Evolutionary conservation across 441 rosid genomes (phyloP).

Genomic region (Gossypium aridum): DNA sequence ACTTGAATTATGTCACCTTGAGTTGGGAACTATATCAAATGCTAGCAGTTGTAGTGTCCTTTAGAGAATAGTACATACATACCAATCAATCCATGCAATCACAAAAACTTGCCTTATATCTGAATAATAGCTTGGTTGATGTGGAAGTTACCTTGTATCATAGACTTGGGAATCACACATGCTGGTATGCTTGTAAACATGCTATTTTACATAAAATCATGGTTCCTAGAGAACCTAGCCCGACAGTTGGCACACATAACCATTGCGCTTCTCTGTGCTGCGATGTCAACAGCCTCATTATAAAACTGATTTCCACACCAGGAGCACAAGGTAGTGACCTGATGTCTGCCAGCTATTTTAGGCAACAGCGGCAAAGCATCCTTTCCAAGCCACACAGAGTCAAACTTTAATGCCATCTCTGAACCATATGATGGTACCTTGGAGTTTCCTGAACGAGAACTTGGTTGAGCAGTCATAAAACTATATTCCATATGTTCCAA

Average conservation of each 20-base stretch:
- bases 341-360: slow-evolving; percentile 26
- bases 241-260: slow-evolving; percentile 41
- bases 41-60: neutral
- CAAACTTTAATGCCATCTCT: slow-evolving; percentile 26
- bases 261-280: slow-evolving; percentile 23
- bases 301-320: slow-evolving; percentile 44
- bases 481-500: slow-evolving; percentile 37
- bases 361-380: slow-evolving; percentile 44
- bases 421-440: slow-evolving; percentile 26
- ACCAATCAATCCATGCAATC: neutral
- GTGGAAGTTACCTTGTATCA: slow-evolving; percentile 23
- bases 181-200: slow-evolving; percentile 2
- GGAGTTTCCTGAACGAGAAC: slow-evolving; percentile 22
- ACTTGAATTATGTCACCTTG: neutral
- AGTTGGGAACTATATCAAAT: neutral
- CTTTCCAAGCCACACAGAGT: slow-evolving; percentile 40
- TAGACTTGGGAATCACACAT: slow-evolving; percentile 2
- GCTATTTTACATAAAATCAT: slow-evolving; percentile 20
- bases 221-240: slow-evolving; percentile 32
- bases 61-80: neutral
- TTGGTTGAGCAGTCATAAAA: slow-evolving; percentile 26
- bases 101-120: neutral
- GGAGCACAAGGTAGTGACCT: slow-evolving; percentile 24
- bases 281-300: slow-evolving; percentile 26
- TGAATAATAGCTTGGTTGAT: slow-evolving; percentile 4